phyloP scores from a whole-genome alignment of 2,329 filamentous ascomycete species.

The Venturia aucupariae region DNA sequence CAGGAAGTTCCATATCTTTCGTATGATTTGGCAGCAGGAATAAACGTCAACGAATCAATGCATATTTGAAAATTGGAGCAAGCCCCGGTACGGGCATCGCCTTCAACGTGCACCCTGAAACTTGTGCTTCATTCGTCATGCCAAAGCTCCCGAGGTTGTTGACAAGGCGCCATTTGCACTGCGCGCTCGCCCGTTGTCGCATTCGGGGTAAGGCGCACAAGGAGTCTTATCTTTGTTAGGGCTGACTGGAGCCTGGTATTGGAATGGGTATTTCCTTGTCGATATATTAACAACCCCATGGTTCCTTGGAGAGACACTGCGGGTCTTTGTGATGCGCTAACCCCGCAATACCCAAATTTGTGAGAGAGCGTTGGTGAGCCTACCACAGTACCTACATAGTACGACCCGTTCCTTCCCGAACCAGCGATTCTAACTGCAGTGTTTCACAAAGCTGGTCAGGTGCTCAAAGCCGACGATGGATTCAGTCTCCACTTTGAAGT shows the following conservation, averaged over 20 bases:
- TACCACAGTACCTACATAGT: no score
- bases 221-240: neutral
- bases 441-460: no score
- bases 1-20: conserved; percentile 15
- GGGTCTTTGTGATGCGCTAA: neutral
- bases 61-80: neutral
- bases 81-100: no score
- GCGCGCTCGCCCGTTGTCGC: neutral
- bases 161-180: neutral
- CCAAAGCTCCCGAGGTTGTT: conserved; percentile 14
- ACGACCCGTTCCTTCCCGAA: neutral
- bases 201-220: neutral
- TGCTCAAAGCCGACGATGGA: no score
- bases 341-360: neutral
- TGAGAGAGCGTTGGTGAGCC: neutral
- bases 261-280: neutral
- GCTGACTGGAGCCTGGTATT: neutral
- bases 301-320: neutral
- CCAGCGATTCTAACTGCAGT: no score
- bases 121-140: neutral
- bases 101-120: no score
- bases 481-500: no score
- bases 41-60: neutral
- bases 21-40: neutral
- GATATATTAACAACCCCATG: neutral